These are phyloP conservation scores for Boletus sensibilis DNA, from an alignment of 768 basidiomycete species.

Conservation along the genomic window DNA sequence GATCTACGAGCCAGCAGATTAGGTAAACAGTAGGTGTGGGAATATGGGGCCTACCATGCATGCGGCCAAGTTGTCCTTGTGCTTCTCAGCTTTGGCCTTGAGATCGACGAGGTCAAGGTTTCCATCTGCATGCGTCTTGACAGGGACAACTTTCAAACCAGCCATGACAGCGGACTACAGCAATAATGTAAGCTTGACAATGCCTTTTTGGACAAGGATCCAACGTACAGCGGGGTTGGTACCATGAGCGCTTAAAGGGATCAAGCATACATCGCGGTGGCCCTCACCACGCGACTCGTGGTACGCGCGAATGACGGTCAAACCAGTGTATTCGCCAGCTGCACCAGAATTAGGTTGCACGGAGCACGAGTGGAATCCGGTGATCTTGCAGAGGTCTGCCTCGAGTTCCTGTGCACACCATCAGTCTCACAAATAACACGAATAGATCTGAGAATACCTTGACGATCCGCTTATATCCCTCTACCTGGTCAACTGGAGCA, in stretches of 20 bases:
- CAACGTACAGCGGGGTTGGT: constrained; percentile 90
- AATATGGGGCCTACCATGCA: constrained; percentile 71
- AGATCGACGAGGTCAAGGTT: constrained; percentile 89
- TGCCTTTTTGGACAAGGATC: background rate
- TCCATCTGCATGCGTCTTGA: constrained; percentile 86
- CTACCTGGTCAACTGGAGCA: constrained; percentile 83
- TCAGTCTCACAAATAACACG: constrained; percentile 8
- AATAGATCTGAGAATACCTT: constrained; percentile 43
- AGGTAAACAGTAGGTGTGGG: constrained; percentile 4
- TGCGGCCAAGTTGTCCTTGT: constrained; percentile 89
- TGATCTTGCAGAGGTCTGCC: constrained; percentile 86
- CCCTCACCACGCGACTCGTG: constrained; percentile 85
- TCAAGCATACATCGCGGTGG: constrained; percentile 87
- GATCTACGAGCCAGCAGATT: constrained; percentile 50
- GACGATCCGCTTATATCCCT: constrained; percentile 83
- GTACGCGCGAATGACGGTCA: constrained; percentile 91
- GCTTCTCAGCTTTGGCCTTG: constrained; percentile 79
- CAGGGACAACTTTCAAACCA: constrained; percentile 93
- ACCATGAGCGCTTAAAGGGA: constrained; percentile 95
- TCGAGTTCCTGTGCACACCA: constrained; percentile 73
- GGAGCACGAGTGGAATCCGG: constrained; percentile 94
- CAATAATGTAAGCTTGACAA: constrained; percentile 14
- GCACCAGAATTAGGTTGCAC: constrained; percentile 99
- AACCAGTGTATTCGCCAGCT: constrained; percentile 96
- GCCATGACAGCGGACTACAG: constrained; percentile 94